These are phyloP conservation scores for Zanthoxylum bungeanum DNA, from an alignment of 345 rosid species.

Conservation along the genomic window DNA sequence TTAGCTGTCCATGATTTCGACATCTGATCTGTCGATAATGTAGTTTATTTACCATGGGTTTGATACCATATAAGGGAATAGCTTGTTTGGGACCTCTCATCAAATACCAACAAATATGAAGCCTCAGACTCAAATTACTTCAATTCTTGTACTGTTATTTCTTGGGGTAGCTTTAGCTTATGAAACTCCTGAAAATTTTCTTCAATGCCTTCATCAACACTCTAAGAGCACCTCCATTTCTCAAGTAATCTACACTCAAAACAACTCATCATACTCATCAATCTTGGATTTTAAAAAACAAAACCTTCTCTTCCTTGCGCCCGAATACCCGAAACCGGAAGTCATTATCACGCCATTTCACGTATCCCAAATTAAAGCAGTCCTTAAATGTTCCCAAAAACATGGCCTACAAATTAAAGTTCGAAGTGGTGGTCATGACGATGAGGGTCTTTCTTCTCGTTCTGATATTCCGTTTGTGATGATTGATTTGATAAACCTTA, in stretches of 20 bases:
- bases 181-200: neutral
- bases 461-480: slow-evolving; percentile 16
- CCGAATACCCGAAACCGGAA: slow-evolving; percentile 23
- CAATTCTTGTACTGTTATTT: no score
- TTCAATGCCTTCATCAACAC: neutral
- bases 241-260: neutral
- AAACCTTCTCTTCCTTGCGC: neutral
- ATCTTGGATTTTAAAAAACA: neutral
- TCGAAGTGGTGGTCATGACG: slow-evolving; percentile 41
- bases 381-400: slow-evolving; percentile 26
- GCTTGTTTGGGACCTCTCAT: no score
- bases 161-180: neutral
- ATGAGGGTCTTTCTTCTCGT: slow-evolving; percentile 32
- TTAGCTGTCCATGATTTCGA: no score
- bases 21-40: no score
- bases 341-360: slow-evolving; percentile 20
- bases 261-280: neutral
- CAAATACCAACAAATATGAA: no score
- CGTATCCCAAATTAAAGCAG: slow-evolving; percentile 28
- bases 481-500: neutral
- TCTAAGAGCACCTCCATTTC: neutral
- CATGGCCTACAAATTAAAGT: slow-evolving; percentile 26
- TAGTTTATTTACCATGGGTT: no score
- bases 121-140: no score
- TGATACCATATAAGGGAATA: no score